Evolutionary conservation across 306 rosid species (phyloP).

Genomic region (Glycine latifolia): DNA sequence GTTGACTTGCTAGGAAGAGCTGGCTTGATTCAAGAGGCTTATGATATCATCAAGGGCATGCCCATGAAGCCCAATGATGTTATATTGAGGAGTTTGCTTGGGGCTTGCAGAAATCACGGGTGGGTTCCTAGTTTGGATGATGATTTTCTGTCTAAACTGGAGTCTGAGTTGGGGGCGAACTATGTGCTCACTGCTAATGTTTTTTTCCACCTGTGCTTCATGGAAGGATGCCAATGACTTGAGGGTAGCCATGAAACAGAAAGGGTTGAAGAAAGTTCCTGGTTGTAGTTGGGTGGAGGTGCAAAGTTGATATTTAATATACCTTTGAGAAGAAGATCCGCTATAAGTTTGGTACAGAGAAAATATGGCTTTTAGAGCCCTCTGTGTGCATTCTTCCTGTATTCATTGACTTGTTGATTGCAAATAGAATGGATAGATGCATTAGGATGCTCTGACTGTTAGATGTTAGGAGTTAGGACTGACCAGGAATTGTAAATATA

Average conservation of each 20-base stretch:
- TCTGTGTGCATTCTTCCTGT: too few species aligned
- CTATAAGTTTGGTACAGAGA: too few species aligned
- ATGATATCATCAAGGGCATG: conserved; percentile 62
- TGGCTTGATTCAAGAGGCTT: conserved; percentile 64
- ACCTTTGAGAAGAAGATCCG: neutral
- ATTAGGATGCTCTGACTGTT: too few species aligned
- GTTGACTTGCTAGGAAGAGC: conserved; percentile 76
- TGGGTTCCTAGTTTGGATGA: conserved; percentile 54
- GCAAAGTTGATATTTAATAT: conserved; percentile 40
- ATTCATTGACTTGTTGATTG: too few species aligned
- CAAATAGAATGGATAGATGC: too few species aligned
- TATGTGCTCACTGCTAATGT: conserved; percentile 66
- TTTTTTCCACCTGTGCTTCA: conserved; percentile 55
- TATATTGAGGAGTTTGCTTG: conserved; percentile 66
- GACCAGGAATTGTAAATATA: conserved; percentile 38
- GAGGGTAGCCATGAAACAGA: conserved; percentile 65
- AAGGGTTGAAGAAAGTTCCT: conserved; percentile 62
- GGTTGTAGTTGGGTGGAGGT: conserved; percentile 76
- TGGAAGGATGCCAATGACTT: conserved; percentile 64
- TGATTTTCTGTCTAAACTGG: conserved; percentile 57
- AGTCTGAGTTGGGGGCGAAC: conserved; percentile 65
- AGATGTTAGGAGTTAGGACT: neutral
- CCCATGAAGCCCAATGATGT: conserved; percentile 63
- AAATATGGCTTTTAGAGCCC: too few species aligned
- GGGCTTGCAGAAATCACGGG: conserved; percentile 62